Conservation (phyloP, 495 filamentous ascomycete genomes). For the Xylaria acuta region DNA sequence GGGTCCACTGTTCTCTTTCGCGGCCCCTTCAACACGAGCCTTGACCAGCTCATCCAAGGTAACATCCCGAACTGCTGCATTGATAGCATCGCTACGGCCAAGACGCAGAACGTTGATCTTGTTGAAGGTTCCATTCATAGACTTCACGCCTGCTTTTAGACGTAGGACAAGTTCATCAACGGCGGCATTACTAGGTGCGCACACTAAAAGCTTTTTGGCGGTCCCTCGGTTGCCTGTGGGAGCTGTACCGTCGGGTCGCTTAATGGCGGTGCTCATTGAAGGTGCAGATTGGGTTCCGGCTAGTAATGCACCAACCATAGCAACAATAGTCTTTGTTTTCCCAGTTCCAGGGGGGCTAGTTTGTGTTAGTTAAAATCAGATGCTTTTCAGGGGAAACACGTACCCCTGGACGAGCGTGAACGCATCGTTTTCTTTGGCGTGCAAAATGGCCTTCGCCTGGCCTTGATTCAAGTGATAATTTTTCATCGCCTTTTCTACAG, state of each 20-base stretch:
- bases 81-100: slow-evolving; percentile 94
- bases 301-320: slow-evolving; percentile 89
- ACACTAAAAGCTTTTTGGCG: slow-evolving; percentile 87
- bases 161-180: slow-evolving; percentile 95
- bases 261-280: slow-evolving; percentile 54
- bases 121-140: slow-evolving; percentile 69
- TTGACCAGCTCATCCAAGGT: slow-evolving; percentile 92
- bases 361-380: slow-evolving; percentile 27
- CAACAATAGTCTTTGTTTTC: slow-evolving; percentile 97
- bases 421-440: slow-evolving; percentile 90
- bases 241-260: slow-evolving; percentile 49
- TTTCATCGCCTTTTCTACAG: slow-evolving; percentile 66
- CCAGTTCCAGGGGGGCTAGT: slow-evolving; percentile 85
- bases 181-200: slow-evolving; percentile 95
- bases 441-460: slow-evolving; percentile 90
- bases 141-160: slow-evolving; percentile 87
- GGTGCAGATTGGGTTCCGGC: slow-evolving; percentile 59
- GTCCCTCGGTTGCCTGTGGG: slow-evolving; percentile 39
- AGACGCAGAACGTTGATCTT: slow-evolving; percentile 85
- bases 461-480: slow-evolving; percentile 87
- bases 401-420: slow-evolving; percentile 95
- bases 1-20: slow-evolving; percentile 57
- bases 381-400: slow-evolving; percentile 26
- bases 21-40: slow-evolving; percentile 63
- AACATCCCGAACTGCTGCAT: slow-evolving; percentile 85